Conservation (phyloP, 352 stramenopile genomes). For the Pythium pyrilobum region DNA sequence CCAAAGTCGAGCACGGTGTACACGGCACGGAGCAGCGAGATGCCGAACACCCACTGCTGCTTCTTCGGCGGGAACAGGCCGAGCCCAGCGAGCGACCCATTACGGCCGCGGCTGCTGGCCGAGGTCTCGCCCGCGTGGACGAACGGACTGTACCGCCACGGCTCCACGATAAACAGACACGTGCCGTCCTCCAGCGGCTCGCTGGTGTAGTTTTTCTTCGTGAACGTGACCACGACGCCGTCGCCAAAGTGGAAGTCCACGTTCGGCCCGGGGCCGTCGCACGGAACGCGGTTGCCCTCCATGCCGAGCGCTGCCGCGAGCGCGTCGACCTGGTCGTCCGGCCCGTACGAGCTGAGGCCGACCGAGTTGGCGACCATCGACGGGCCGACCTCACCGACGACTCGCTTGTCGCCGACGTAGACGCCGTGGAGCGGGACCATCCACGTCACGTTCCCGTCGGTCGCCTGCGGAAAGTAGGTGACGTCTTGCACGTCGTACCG, state of each 20-base stretch:
- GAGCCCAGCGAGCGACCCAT: too few species aligned
- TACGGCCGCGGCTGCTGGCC: too few species aligned
- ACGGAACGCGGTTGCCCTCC: conserved; percentile 4
- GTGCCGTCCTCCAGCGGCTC: conserved; percentile 1
- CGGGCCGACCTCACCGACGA: neutral
- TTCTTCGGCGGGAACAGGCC: too few species aligned
- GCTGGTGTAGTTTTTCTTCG: conserved; percentile 12
- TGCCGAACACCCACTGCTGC: conserved; percentile 4
- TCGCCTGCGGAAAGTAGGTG: conserved; percentile 3
- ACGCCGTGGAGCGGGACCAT: conserved; percentile 1
- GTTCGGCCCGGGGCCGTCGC: conserved; percentile 6
- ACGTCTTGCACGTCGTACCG: conserved; percentile 1
- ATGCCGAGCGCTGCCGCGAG: conserved; percentile 3
- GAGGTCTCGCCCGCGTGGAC: too few species aligned
- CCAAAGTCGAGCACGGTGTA: conserved; percentile 20
- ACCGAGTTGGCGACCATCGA: neutral
- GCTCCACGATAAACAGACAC: conserved; percentile 1
- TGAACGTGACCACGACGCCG: conserved; percentile 7
- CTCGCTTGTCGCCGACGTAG: neutral
- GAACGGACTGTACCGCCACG: too few species aligned
- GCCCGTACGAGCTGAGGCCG: neutral
- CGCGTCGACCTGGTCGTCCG: conserved; percentile 1
- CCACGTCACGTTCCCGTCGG: neutral
- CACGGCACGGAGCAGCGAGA: conserved; percentile 1
- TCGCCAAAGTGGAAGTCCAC: conserved; percentile 8